Conservation (phyloP, 768 basidiomycete genomes). For the Auricularia sp. region DNA sequence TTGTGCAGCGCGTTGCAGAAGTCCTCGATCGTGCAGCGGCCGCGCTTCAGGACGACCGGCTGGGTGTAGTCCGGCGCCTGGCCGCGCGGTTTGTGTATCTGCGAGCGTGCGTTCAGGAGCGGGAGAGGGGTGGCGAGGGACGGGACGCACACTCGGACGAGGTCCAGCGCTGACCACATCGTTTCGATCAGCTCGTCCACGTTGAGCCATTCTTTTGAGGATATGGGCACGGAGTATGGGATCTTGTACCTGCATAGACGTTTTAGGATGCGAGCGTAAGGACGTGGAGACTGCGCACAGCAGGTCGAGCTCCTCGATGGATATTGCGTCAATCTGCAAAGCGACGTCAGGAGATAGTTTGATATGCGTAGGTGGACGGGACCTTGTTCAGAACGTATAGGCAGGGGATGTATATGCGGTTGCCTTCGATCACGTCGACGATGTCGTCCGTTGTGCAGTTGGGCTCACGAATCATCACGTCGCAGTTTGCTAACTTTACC, state of each 20-base stretch:
- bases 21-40: slow-evolving; percentile 64
- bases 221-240: slow-evolving; percentile 89
- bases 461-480: slow-evolving; percentile 87
- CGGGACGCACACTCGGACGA: slow-evolving; percentile 64
- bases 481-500: slow-evolving; percentile 51
- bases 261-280: not conserved
- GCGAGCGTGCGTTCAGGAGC: not conserved
- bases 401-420: slow-evolving; percentile 90
- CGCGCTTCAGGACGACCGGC: slow-evolving; percentile 76
- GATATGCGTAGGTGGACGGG: not conserved
- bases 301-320: slow-evolving; percentile 93
- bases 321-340: slow-evolving; percentile 84
- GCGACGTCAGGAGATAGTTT: too few relatives aligned
- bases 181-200: slow-evolving; percentile 85
- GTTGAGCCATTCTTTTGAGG: slow-evolving; percentile 91
- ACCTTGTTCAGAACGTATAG: slow-evolving; percentile 87
- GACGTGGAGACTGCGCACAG: slow-evolving; percentile 37
- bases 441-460: slow-evolving; percentile 90
- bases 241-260: slow-evolving; percentile 65
- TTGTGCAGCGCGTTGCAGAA: slow-evolving; percentile 93
- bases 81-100: slow-evolving; percentile 83
- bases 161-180: slow-evolving; percentile 90
- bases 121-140: not conserved
- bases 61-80: slow-evolving; percentile 79
- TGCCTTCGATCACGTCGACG: slow-evolving; percentile 95